Percentiles rank a stretch among this genome's conserved stretches.
Evolutionary conservation across 2,329 filamentous ascomycete genomes (phyloP).

Genomic region (Stromatinia cepivora): DNA sequence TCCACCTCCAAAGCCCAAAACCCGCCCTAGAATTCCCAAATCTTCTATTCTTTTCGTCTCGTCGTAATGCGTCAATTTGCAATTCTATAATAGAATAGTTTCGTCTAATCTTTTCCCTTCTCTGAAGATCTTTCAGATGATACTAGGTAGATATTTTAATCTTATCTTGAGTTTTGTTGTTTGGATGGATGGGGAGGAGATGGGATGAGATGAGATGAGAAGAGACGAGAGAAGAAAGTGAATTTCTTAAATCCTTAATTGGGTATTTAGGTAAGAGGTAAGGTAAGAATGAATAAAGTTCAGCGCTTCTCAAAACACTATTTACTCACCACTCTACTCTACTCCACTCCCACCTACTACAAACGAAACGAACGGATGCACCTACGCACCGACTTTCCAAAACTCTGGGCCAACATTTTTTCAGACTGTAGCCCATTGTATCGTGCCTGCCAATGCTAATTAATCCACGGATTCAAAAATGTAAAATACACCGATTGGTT

Average conservation of each 20-base stretch:
- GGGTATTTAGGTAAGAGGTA: not conserved
- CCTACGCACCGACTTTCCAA: too few species aligned
- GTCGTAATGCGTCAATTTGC: not conserved
- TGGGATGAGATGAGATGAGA: not conserved
- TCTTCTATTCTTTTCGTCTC: not conserved
- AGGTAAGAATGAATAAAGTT: not conserved
- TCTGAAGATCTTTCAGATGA: not conserved
- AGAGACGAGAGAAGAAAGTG: not conserved
- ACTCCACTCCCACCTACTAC: not conserved
- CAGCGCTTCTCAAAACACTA: constrained; percentile 5
- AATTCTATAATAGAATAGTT: not conserved
- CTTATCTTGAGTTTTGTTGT: too few species aligned
- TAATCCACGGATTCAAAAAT: too few species aligned
- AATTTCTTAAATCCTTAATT: not conserved
- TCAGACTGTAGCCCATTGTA: too few species aligned
- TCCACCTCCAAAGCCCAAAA: not conserved
- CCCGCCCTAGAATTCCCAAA: too few species aligned
- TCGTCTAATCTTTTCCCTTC: too few species aligned
- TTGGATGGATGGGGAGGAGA: not conserved
- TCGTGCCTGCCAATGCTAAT: too few species aligned
- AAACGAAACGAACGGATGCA: not conserved
- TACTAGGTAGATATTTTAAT: not conserved
- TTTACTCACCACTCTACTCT: not conserved
- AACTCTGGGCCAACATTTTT: too few species aligned
- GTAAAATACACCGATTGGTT: too few species aligned